phyloP scores from a whole-genome alignment of 805 yeast species.

The Priceomyces castillae region DNA sequence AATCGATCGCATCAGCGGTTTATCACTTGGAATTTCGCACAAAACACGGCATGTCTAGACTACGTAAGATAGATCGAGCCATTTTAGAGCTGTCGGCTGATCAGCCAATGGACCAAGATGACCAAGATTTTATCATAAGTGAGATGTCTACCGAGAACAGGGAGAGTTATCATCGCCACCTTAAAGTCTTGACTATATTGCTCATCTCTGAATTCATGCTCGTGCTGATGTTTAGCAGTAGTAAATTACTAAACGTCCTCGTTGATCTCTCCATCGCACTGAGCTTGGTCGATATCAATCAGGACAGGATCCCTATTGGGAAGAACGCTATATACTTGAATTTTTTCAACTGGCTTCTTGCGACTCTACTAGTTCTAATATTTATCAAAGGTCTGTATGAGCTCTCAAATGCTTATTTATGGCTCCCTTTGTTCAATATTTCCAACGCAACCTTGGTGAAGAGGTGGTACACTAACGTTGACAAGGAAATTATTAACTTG shows the following conservation, averaged over 20 bases:
- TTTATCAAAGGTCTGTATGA: not conserved
- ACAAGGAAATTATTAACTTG: constrained; percentile 10
- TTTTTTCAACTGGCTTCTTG: constrained; percentile 3
- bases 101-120: constrained; percentile 9
- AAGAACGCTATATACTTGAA: not conserved
- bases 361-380: not conserved
- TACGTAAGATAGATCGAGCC: constrained; percentile 14
- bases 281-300: constrained; percentile 4
- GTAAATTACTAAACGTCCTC: not conserved
- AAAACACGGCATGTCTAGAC: constrained; percentile 8
- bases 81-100: constrained; percentile 11
- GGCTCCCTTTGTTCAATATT: constrained; percentile 13
- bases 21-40: not conserved
- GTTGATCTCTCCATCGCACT: constrained; percentile 5
- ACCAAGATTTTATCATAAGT: constrained; percentile 8
- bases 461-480: constrained; percentile 9
- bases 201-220: constrained; percentile 2
- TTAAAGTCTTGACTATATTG: not conserved
- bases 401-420: constrained; percentile 2
- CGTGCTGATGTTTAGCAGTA: not conserved
- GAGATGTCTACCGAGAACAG: constrained; percentile 7
- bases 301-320: not conserved
- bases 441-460: constrained; percentile 7
- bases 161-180: constrained; percentile 1
- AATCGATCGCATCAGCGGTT: too few relatives aligned